Base-by-base conservation (phyloP, 2,329 filamentous ascomycete species). In the Ascochyta lentis region DNA sequence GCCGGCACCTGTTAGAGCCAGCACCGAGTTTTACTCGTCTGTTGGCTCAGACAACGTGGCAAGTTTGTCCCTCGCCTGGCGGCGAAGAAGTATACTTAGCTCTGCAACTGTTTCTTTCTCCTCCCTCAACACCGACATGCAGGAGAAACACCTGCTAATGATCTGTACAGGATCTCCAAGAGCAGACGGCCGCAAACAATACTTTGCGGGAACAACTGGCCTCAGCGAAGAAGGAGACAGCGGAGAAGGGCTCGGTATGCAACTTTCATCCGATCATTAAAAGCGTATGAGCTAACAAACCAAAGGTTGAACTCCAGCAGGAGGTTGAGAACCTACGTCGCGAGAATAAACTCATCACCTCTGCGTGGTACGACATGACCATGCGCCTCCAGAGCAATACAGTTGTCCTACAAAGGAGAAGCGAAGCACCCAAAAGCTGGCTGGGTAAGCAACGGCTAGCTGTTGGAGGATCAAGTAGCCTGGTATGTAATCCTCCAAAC, bases 361-460 rank as follows among this genome's bases (percentile, higher is more conserved):
- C 87, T n/a, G 91, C 91, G 2, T 96, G 90, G 90, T 93, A 93
- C 77, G 90, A 94, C 74, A 84, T 95, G 67, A 87, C 88, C 24
- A 88, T 83, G 70, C 83, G 91, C 47, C 76, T 96, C 64, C 91
- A 95, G 77, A 92, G 89, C 78, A 94, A 93, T 73, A 90, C 90
- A 59, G 88, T 94, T 38, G 86, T 91, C 50, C 77, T 96, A 59
- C 89, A 92, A 70, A 81, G 91, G 63, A 83, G 89, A 64, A 86
- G 86, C 65, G 90, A 94, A 66, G 84, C 84, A 64, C 89, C 90
- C 13, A 89, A 86, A 76, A 93, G 90, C 77, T 96, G 90, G 90
- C 78, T 96, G 66, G 90, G 90, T 69, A 92, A 90, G 80, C 91
- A 95, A 81, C 84, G 91, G 71, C 70, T 64, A n/a, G 66, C 76